Conservation (phyloP, 169 alveolate genomes). For the Eimeria nieschulzi region DNA sequence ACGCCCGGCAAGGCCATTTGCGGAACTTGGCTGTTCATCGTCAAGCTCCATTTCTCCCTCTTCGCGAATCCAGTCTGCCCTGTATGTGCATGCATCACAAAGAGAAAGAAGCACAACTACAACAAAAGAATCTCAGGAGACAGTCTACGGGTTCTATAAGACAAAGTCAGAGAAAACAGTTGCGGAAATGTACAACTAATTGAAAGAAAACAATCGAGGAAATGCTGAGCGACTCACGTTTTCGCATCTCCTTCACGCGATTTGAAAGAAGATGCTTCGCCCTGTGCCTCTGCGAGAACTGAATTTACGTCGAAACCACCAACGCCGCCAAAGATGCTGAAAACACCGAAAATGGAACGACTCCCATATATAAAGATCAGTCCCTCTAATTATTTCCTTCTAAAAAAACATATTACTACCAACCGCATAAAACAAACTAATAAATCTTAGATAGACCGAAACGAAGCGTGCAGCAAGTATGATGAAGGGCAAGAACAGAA, state of each 20-base stretch:
- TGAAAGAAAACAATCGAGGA: too few species aligned
- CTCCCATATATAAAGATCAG: too few species aligned
- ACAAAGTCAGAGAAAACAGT: too few species aligned
- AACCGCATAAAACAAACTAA: too few species aligned
- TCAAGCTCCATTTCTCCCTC: conserved; percentile 19
- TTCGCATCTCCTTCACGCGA: background rate
- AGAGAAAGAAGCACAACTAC: background rate
- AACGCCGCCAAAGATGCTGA: conserved; percentile 1
- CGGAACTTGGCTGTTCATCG: background rate
- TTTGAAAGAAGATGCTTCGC: background rate
- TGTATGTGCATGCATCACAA: background rate
- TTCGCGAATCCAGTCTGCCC: conserved; percentile 18
- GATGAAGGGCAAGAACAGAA: too few species aligned
- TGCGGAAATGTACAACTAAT: too few species aligned
- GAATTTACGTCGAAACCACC: background rate
- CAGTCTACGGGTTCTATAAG: too few species aligned
- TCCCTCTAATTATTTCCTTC: too few species aligned
- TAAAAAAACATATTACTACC: too few species aligned
- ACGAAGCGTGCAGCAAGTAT: too few species aligned
- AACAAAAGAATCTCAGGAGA: background rate
- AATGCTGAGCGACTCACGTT: background rate
- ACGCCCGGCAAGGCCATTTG: too few species aligned
- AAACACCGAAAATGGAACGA: background rate
- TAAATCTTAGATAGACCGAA: too few species aligned
- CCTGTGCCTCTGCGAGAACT: background rate